Conservation (phyloP, 306 rosid species). For the Psophocarpus tetragonolobus region DNA sequence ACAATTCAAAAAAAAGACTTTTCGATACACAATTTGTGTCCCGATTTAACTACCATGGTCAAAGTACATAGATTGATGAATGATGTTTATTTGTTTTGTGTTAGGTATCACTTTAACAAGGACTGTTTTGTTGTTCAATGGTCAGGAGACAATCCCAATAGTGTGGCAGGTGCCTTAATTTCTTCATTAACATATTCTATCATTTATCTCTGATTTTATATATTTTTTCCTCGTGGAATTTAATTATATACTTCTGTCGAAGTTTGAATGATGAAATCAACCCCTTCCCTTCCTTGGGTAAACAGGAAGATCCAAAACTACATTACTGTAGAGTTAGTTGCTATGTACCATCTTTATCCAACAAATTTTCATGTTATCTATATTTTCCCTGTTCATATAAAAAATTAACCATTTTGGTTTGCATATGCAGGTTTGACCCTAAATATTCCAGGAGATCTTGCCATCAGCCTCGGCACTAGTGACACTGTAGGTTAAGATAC, state of each 20-base stretch:
- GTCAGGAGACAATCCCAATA: slow-evolving; percentile 99
- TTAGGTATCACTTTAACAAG: slow-evolving; percentile 72
- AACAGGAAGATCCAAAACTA: not conserved
- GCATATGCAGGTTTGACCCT: slow-evolving; percentile 81
- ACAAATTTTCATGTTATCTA: not conserved
- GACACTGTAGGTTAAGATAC: slow-evolving; percentile 74
- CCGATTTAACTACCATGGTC: no score
- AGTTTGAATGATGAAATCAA: not conserved
- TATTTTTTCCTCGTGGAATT: not conserved
- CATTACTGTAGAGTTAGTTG: not conserved
- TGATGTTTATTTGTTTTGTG: slow-evolving; percentile 25
- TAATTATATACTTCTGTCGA: not conserved
- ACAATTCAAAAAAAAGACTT: no score
- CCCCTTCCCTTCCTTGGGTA: not conserved
- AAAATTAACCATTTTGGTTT: slow-evolving; percentile 15
- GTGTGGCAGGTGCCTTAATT: slow-evolving; percentile 77
- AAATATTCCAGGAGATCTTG: slow-evolving; percentile 91
- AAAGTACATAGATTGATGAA: slow-evolving; percentile 15
- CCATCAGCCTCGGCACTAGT: slow-evolving; percentile 96
- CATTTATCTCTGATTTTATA: not conserved
- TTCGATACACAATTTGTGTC: no score
- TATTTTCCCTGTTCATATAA: not conserved
- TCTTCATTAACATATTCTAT: slow-evolving; percentile 23
- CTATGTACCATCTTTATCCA: not conserved
- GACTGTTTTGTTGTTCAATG: slow-evolving; percentile 82